These are phyloP conservation scores for Lumnitzera racemosa DNA, from an alignment of 345 rosid species.

Conservation along the genomic window DNA sequence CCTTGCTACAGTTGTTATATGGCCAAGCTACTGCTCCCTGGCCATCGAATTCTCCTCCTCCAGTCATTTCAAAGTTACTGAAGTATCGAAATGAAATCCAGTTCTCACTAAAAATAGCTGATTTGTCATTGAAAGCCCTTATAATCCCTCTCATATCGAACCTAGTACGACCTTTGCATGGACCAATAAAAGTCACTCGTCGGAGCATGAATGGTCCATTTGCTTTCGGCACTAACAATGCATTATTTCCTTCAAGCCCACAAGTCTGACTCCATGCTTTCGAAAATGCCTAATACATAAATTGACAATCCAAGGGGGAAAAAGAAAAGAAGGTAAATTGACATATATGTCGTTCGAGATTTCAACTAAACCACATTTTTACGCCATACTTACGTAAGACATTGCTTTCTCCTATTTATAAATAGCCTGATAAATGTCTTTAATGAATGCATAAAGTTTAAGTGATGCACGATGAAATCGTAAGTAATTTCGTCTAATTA, in stretches of 20 bases:
- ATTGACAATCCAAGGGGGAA: too few relatives aligned
- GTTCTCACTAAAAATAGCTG: not conserved
- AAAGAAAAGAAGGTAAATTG: too few relatives aligned
- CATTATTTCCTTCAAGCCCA: constrained; percentile 1
- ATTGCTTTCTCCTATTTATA: too few relatives aligned
- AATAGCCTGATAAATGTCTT: too few relatives aligned
- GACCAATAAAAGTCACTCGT: constrained; percentile 13
- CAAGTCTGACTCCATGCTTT: constrained; percentile 21
- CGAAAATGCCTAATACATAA: constrained; percentile 14
- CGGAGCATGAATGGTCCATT: constrained; percentile 15
- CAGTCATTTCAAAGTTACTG: constrained; percentile 10
- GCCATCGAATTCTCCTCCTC: constrained; percentile 19
- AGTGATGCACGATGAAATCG: too few relatives aligned
- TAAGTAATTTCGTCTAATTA: too few relatives aligned
- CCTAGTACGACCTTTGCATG: constrained; percentile 17
- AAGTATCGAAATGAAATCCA: constrained; percentile 20
- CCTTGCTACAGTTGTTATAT: constrained; percentile 7
- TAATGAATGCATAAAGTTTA: too few relatives aligned
- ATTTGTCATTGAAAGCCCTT: constrained; percentile 8
- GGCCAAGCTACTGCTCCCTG: constrained; percentile 27
- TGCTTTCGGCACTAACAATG: constrained; percentile 14
- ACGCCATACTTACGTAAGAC: too few relatives aligned
- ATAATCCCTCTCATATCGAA: constrained; percentile 15
- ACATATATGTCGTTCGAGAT: too few relatives aligned
- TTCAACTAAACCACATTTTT: too few relatives aligned